Evolutionary conservation across 208 protist genomes (phyloP), one percentile per base, ranked within the genome.

Genomic region (Zelonia costaricensis): DNA sequence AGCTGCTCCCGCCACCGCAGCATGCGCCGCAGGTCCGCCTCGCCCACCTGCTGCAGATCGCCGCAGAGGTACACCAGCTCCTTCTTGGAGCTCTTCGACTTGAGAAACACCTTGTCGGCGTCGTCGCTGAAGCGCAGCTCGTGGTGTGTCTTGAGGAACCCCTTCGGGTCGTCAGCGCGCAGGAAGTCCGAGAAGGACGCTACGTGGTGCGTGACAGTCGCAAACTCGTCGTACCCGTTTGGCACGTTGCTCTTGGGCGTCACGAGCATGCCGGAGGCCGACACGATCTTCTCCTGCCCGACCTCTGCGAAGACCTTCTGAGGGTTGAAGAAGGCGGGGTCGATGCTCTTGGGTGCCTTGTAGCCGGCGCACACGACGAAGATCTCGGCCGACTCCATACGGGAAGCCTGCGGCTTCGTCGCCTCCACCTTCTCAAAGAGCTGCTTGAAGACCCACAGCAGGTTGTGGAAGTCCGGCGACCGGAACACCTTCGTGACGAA

Each of bases 401-500:
- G 91, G 18, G 98, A 99, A 7, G 98, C 90, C 42, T 82, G 72
- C 47, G 99, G 99, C 90, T 99, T 99, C 20, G 98, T 99, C 0
- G 92, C 91, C 71, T 99, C 95, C 33, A 99, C 98, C 76, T 98
- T 98, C 10, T 97, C 87, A 74, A 99, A 99, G 15, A 99, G 82
- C 80, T 99, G 88, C 59, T 98, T 94, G 43, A 99, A 87, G 46
- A 99, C 98, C 92, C 93, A 99, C 36, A 99, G 67, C 13, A 99
- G 86, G 42, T 97, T 91, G 65, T 98, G 97, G 84, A 99, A 99
- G 82, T 99, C 97, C 22, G 91, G 73, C 10, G 97, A 99, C 38
- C 99, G 88, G 87, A 99, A 99, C 9, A 99, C 97, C 86, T 99
- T 99, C n/a, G 98, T 99, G 0, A 99, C 92, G 75, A 99, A 99